phyloP scores from a whole-genome alignment of 1,284 basidiomycete genomes.

The Austroboletus niveus region DNA sequence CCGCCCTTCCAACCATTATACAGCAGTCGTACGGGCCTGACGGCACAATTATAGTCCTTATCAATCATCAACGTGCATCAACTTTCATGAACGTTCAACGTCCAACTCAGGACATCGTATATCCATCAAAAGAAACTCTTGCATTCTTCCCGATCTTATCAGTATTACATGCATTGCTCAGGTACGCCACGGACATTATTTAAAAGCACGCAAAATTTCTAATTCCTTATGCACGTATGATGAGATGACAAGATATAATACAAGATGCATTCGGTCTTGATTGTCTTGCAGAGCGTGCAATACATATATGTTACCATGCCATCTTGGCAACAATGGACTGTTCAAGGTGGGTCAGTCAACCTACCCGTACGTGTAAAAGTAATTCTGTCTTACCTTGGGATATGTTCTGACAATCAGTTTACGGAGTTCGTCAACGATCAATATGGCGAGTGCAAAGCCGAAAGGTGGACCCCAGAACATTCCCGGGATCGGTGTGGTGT shows the following conservation, averaged over 20 bases:
- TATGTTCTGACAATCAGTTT: slow-evolving; percentile 42
- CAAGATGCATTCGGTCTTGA: neutral
- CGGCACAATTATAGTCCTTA: no score
- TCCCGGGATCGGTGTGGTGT: slow-evolving; percentile 38
- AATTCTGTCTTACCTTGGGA: slow-evolving; percentile 34
- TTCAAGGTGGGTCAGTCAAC: slow-evolving; percentile 11
- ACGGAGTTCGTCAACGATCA: slow-evolving; percentile 40
- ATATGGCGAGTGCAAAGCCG: slow-evolving; percentile 37
- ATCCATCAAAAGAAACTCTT: no score
- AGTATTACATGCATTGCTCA: no score
- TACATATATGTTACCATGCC: slow-evolving; percentile 23
- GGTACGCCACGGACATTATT: neutral
- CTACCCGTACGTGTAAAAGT: no score
- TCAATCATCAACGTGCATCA: no score
- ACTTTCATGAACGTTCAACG: no score
- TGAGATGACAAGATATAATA: neutral
- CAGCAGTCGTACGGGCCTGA: no score
- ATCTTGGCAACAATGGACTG: slow-evolving; percentile 33
- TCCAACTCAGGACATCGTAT: no score
- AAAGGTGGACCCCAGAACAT: slow-evolving; percentile 45
- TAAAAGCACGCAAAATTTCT: neutral
- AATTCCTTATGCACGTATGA: neutral
- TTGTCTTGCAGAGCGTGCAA: neutral
- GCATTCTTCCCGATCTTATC: no score
- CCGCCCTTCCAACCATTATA: no score